Evolutionary conservation across 441 rosid species (phyloP), one percentile per base, ranked within the genome.

Genomic region (Gossypium trilobum): DNA sequence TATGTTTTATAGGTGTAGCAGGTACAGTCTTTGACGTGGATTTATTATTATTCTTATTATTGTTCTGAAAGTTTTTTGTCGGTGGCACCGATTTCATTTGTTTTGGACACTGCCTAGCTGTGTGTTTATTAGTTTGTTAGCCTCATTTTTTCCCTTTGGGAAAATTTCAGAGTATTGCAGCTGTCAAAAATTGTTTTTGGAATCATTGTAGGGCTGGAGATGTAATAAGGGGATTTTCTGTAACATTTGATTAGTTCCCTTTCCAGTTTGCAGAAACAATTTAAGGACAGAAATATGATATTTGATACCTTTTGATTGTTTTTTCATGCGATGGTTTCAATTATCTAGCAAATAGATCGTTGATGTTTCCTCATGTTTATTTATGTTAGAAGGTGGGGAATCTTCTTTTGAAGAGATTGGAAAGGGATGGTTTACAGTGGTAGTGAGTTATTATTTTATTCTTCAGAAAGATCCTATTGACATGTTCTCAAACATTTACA

Each of bases 1-100:
- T 70, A 72, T 89, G 91, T 85, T 95, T 79, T 87, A 95, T 80
- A 84, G 92, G 76, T 91, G 98, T 82, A 88, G 96, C 93, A 89
- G 93, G 99, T 95, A 87, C 75, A 68, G 58, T 73, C 64, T 14
- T 46, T 27, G 23, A 17, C 4, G 0, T 71, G 52, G 44, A 61
- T 58, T 59, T 74, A 13, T 29, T 58, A 1, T 57, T 57, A 23
- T 56, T 31, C 14, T 22, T 57, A 3, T 22, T 42, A 29, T 44
- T 63, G 3, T 52, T 69, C 14, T 10, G 48, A 58, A 58, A 51
- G 51, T 39, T 71, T 54, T 0, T 69, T 31, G 42, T 71, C 5
- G 27, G 36, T 25, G 42, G 60, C 23, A 65, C 58, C 54, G 70
- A 73, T 42, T 60, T 10, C 10, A 27, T 74, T 9, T 56, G 11